Evolutionary conservation across 805 yeast species (phyloP).

Genomic region (Cyberlindnera misumaiensis): DNA sequence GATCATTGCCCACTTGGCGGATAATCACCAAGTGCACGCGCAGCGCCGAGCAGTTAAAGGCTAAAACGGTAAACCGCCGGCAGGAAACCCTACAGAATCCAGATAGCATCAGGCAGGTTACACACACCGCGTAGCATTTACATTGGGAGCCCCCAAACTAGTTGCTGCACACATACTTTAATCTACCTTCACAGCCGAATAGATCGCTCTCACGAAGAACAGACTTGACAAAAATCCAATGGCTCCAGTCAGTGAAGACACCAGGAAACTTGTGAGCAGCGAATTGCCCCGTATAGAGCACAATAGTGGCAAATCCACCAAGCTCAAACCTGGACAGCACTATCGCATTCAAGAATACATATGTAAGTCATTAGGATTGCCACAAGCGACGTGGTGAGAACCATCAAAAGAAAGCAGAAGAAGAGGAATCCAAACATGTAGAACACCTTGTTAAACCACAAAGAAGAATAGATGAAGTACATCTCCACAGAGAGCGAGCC

Average conservation of each 20-base stretch:
- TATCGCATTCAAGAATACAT: slow-evolving; percentile 79
- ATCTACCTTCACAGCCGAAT: slow-evolving; percentile 82
- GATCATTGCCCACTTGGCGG: no score
- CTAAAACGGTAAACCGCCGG: no score
- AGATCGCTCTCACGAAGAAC: slow-evolving; percentile 71
- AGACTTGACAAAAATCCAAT: slow-evolving; percentile 76
- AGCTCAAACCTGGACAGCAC: slow-evolving; percentile 63
- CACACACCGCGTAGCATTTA: no score
- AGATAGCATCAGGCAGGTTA: no score
- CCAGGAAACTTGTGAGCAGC: slow-evolving; percentile 55
- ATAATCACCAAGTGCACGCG: no score
- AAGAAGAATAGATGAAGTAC: slow-evolving; percentile 82
- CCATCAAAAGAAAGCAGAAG: slow-evolving; percentile 79
- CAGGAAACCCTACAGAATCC: no score
- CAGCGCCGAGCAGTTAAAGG: no score
- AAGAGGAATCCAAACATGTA: slow-evolving; percentile 97
- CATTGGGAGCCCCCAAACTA: no score
- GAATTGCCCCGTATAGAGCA: slow-evolving; percentile 83
- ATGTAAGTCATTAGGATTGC: slow-evolving; percentile 78
- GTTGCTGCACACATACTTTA: no score
- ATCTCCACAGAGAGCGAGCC: slow-evolving; percentile 93
- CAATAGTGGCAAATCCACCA: slow-evolving; percentile 68
- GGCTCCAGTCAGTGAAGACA: slow-evolving; percentile 81
- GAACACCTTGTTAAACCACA: slow-evolving; percentile 90
- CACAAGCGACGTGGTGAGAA: slow-evolving; percentile 72